A percentile compares a stretch with the other conserved stretches of the same genome.
These are phyloP conservation scores for Vitis riparia DNA, from an alignment of 164 flowering plant genomes.

Conservation along the genomic window DNA sequence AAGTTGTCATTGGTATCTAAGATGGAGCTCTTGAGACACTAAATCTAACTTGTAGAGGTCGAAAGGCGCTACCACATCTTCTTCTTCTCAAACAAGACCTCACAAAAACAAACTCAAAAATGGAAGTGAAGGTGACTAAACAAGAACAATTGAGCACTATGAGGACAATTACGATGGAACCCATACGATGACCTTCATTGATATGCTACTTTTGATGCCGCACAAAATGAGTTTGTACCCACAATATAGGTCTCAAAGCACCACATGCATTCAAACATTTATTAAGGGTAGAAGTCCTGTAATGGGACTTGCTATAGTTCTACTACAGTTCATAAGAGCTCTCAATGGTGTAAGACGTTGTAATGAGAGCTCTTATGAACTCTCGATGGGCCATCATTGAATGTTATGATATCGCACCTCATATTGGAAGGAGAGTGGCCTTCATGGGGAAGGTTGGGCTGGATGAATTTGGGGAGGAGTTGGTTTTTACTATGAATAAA, in stretches of 20 bases:
- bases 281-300: too few relatives aligned
- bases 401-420: conserved; percentile 80
- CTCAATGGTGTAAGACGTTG: conserved; percentile 64
- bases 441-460: conserved; percentile 90
- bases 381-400: conserved; percentile 81
- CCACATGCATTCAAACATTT: conserved; percentile 75
- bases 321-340: too few relatives aligned
- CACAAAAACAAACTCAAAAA: conserved; percentile 17
- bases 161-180: conserved; percentile 59
- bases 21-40: conserved; percentile 39
- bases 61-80: conserved; percentile 25
- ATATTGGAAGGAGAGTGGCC: conserved; percentile 93
- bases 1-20: conserved; percentile 24
- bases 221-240: conserved; percentile 83
- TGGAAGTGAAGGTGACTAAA: not conserved
- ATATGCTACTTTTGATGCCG: conserved; percentile 91
- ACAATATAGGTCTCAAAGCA: conserved; percentile 63
- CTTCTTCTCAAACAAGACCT: conserved; percentile 19
- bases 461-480: conserved; percentile 71
- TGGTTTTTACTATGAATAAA: conserved; percentile 71
- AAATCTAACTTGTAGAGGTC: conserved; percentile 41
- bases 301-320: too few relatives aligned
- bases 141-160: conserved; percentile 16
- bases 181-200: conserved; percentile 74
- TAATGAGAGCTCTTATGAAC: conserved; percentile 92